Evolutionary conservation across 2,329 filamentous ascomycete species (phyloP), one percentile per base, ranked within the genome.

Genomic region (Ustulina deusta): DNA sequence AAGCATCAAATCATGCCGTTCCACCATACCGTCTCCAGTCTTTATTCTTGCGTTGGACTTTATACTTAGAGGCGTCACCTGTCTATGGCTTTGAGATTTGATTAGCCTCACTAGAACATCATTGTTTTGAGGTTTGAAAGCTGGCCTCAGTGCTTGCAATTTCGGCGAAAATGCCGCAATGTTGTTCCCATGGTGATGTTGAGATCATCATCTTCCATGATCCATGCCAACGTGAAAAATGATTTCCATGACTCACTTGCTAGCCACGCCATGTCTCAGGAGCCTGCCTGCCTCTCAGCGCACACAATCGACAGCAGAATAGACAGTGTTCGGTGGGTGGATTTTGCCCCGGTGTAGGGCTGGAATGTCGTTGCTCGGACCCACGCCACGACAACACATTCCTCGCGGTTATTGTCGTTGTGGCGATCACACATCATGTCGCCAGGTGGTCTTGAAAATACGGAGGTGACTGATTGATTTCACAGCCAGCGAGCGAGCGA

Each of bases 351-450:
- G n/a, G 9, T 7, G 17, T 17, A 20, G 42, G 9, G 27, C 38
- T 69, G 69, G 69, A 70, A 70, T 70, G 66, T 20, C 6, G 62
- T 0, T 7, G 42, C n/a, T 11, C 38, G 32, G 27, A 20, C 11
- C 46, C 3, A 6, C 38, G 3, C 59, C 64, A 44, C 46, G 46
- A 61, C 69, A 63, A 69, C 64, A 32, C 69, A 71, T 71, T 71
- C 69, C 46, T 60, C 9, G 25, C 38, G 15, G 34, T 17, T 15
- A n/a, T n/a, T 25, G 46, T 60, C 42, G 27, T 29, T 34, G 6
- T 49, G 29, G 38, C 17, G n/a, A 22, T 25, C n/a, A n/a, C n/a
- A n/a, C n/a, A n/a, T n/a, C n/a, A n/a, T n/a, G n/a, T n/a, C n/a
- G n/a, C n/a, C n/a, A n/a, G 22, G 29, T 58, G 42, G 58, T 62